Conservation (phyloP, 495 filamentous ascomycete species). For the Penicillium canariense region DNA sequence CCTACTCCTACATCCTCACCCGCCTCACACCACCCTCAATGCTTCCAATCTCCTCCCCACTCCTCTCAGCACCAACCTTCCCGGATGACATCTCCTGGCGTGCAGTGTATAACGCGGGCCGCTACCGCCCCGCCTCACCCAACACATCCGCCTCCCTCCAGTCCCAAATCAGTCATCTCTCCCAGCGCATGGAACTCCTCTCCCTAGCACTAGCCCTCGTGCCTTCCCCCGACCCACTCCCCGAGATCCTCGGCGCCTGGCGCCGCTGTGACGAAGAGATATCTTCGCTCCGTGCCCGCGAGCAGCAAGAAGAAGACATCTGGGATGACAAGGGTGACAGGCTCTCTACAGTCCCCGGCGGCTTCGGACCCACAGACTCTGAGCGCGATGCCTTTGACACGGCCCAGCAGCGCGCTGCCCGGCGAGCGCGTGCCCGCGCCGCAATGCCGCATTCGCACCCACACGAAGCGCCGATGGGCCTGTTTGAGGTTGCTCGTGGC, state of each 20-base stretch:
- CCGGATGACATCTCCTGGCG: slow-evolving; percentile 88
- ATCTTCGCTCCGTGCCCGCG: slow-evolving; percentile 61
- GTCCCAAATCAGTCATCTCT: slow-evolving; percentile 42
- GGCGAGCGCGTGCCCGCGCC: slow-evolving; percentile 39
- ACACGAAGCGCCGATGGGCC: slow-evolving; percentile 86
- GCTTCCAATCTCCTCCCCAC: slow-evolving; percentile 29
- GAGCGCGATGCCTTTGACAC: slow-evolving; percentile 48
- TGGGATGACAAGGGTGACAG: slow-evolving; percentile 68
- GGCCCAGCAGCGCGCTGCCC: slow-evolving; percentile 33
- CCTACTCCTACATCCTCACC: slow-evolving; percentile 89
- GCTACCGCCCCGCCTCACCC: slow-evolving; percentile 57
- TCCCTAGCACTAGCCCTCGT: slow-evolving; percentile 79
- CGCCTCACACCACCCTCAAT: slow-evolving; percentile 46
- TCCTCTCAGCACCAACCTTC: slow-evolving; percentile 26
- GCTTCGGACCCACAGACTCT: slow-evolving; percentile 51
- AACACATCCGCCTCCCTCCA: slow-evolving; percentile 29
- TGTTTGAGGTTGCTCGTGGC: slow-evolving; percentile 88
- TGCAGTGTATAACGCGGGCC: slow-evolving; percentile 83
- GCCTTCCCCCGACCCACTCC: slow-evolving; percentile 66
- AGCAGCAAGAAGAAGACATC: slow-evolving; percentile 69
- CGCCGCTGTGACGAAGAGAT: slow-evolving; percentile 87
- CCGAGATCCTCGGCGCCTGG: slow-evolving; percentile 83
- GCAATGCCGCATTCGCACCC: slow-evolving; percentile 31
- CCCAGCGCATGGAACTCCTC: slow-evolving; percentile 86
- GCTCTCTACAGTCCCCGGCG: slow-evolving; percentile 59